phyloP scores from a whole-genome alignment of 441 rosid species.

The Syzygium syzygioides region DNA sequence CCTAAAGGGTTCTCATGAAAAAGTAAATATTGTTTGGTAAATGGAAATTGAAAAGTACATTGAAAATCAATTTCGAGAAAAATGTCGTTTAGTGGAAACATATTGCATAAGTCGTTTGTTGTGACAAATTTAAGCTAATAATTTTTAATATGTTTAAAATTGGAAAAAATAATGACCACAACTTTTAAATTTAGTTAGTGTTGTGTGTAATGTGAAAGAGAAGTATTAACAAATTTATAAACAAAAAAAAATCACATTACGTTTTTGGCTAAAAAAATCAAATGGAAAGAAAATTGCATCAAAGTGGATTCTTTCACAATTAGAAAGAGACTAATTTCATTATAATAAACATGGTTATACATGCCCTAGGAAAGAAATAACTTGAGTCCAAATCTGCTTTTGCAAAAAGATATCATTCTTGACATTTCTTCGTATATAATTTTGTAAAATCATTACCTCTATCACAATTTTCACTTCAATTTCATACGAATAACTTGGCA shows the following conservation, averaged over 20 bases:
- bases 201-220: not conserved
- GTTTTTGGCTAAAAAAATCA: not conserved
- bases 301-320: not conserved
- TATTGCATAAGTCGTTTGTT: not conserved
- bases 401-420: not conserved
- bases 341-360: not conserved
- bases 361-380: not conserved
- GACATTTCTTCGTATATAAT: not conserved
- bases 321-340: not conserved
- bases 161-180: not conserved
- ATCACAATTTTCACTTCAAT: not conserved
- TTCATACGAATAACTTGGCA: not conserved
- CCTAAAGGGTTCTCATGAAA: not conserved
- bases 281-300: not conserved
- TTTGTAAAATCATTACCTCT: not conserved
- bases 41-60: not conserved
- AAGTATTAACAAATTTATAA: not conserved
- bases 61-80: not conserved
- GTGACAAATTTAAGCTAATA: not conserved
- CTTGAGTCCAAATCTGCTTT: not conserved
- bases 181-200: not conserved
- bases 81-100: not conserved
- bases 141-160: not conserved
- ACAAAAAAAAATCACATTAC: not conserved
- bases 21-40: not conserved